Evolutionary conservation across 768 basidiomycete species (phyloP).

Genomic region (Daedaleopsis nitida): DNA sequence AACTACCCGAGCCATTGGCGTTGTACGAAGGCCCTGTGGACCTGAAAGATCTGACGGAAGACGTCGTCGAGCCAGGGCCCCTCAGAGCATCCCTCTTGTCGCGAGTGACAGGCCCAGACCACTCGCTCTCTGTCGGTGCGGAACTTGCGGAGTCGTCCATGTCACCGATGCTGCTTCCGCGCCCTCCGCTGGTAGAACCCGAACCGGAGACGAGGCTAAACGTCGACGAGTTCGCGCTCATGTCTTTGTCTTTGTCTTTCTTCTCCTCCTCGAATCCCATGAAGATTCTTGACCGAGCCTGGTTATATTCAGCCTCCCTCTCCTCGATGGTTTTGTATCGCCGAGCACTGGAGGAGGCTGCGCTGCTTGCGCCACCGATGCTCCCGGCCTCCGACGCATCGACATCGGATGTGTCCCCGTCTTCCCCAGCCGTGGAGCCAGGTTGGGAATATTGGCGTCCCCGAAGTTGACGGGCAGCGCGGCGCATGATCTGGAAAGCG

Average conservation of each 20-base stretch:
- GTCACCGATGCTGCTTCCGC: conserved; percentile 63
- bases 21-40: conserved; percentile 51
- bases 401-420: conserved; percentile 73
- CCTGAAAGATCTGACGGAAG: conserved; percentile 57
- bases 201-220: conserved; percentile 72
- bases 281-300: conserved; percentile 85
- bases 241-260: conserved; percentile 62
- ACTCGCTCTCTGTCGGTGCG: conserved; percentile 81
- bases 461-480: conserved; percentile 51
- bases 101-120: conserved; percentile 60
- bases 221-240: conserved; percentile 77
- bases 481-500: conserved; percentile 89
- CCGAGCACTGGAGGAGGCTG: conserved; percentile 57
- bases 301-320: conserved; percentile 87
- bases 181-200: conserved; percentile 54
- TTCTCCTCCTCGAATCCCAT: conserved; percentile 72
- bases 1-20: conserved; percentile 57
- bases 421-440: conserved; percentile 73
- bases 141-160: conserved; percentile 70
- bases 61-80: conserved; percentile 48
- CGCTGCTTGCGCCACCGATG: conserved; percentile 68
- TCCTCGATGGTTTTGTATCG: conserved; percentile 81
- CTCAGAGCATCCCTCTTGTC: conserved; percentile 59
- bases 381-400: conserved; percentile 85
- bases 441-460: conserved; percentile 68